Evolutionary conservation across 345 rosid species (phyloP).

Genomic region (Erysimum cheiranthoides): DNA sequence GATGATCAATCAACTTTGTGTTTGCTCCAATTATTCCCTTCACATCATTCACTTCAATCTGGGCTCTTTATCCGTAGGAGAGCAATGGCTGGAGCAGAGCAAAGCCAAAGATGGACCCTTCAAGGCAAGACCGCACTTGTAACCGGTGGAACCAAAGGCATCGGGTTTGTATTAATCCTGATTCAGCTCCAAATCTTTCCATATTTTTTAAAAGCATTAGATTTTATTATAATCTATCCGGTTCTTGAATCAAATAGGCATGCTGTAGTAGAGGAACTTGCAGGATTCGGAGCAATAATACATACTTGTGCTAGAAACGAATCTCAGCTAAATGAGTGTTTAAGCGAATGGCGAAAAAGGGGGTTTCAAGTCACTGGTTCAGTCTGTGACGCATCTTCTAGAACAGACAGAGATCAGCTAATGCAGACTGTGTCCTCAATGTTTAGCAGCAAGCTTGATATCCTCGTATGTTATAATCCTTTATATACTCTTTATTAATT

Average conservation of each 20-base stretch:
- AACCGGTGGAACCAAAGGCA: conserved; percentile 74
- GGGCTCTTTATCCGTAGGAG: not conserved
- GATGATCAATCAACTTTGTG: conserved; percentile 3
- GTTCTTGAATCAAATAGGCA: conserved; percentile 42
- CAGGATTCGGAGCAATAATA: conserved; percentile 69
- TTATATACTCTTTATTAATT: not conserved
- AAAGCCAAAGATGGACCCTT: conserved; percentile 71
- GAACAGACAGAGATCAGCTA: conserved; percentile 49
- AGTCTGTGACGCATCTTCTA: conserved; percentile 48
- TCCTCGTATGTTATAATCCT: conserved; percentile 53
- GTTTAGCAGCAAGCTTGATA: conserved; percentile 61
- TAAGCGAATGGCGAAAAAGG: conserved; percentile 54
- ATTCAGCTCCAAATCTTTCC: not conserved
- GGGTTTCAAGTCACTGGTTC: conserved; percentile 63
- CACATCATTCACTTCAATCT: not conserved
- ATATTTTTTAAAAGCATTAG: conserved; percentile 3
- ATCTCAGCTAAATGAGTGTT: conserved; percentile 55
- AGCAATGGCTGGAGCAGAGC: conserved; percentile 42
- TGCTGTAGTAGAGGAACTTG: conserved; percentile 73
- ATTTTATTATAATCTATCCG: not conserved
- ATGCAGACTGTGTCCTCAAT: conserved; percentile 53
- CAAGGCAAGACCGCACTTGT: conserved; percentile 64
- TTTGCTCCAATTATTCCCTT: conserved; percentile 13
- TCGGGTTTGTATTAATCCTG: conserved; percentile 48
- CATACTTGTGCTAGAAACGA: conserved; percentile 73